A percentile compares a stretch with the other conserved stretches of the same genome.
Evolutionary conservation across 2,329 filamentous ascomycete species (phyloP).

Genomic region (Fusarium compactum): DNA sequence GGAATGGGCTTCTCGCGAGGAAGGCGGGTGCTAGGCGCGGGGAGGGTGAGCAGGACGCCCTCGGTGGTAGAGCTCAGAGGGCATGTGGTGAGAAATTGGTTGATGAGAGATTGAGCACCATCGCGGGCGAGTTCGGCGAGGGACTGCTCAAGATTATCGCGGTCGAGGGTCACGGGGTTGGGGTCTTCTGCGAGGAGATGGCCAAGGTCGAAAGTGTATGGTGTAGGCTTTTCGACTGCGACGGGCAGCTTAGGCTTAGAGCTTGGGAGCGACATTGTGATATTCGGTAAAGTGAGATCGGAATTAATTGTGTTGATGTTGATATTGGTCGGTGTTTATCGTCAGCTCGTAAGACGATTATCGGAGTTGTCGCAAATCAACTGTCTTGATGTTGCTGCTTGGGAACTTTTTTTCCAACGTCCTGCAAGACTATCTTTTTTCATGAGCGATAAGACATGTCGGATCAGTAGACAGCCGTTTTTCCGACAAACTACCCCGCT

Average conservation of each 20-base stretch:
- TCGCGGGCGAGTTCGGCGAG: constrained; percentile 84
- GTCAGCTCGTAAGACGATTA: neutral
- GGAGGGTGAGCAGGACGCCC: constrained; percentile 84
- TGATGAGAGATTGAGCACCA: constrained; percentile 90
- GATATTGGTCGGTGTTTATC: neutral
- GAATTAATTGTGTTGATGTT: neutral
- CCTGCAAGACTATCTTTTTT: constrained; percentile 34
- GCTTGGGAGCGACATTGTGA: constrained; percentile 53
- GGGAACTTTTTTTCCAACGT: constrained; percentile 42
- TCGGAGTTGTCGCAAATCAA: constrained; percentile 16
- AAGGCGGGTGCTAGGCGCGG: constrained; percentile 74
- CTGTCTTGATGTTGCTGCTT: constrained; percentile 22
- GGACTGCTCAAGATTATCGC: constrained; percentile 69
- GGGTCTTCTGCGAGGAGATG: constrained; percentile 88
- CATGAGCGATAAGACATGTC: constrained; percentile 45
- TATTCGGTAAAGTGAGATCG: constrained; percentile 3
- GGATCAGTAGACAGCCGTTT: constrained; percentile 47
- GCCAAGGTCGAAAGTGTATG: constrained; percentile 93
- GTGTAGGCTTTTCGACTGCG: constrained; percentile 82
- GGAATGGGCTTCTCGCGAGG: constrained; percentile 95
- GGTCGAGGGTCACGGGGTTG: constrained; percentile 77
- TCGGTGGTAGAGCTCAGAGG: constrained; percentile 76
- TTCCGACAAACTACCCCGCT: constrained; percentile 26
- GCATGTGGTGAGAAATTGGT: constrained; percentile 92
- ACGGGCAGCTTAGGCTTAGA: constrained; percentile 67